A percentile compares a stretch with the other conserved stretches of the same genome.
These are phyloP conservation scores for Fusarium cyanostomum DNA, from an alignment of 2,329 filamentous ascomycete species.

Conservation along the genomic window DNA sequence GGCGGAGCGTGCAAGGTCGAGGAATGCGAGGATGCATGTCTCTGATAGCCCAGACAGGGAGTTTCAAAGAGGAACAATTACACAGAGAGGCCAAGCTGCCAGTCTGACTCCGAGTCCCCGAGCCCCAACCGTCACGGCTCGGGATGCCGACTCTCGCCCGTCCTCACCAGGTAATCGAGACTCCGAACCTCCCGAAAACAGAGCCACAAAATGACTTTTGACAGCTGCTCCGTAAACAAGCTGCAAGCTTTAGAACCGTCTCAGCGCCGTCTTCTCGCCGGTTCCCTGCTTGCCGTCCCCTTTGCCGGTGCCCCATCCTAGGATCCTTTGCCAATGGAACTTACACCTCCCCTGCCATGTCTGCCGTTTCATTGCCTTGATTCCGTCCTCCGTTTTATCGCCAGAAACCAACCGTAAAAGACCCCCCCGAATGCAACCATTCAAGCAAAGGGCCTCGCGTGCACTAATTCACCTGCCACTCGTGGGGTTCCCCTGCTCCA, in stretches of 20 bases:
- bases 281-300: neutral
- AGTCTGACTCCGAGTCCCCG: constrained; percentile 24
- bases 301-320: neutral
- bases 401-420: too few relatives aligned
- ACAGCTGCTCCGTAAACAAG: neutral
- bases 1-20: too few relatives aligned
- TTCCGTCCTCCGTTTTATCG: too few relatives aligned
- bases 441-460: too few relatives aligned
- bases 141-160: neutral
- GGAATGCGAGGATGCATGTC: too few relatives aligned
- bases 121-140: neutral
- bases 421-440: too few relatives aligned
- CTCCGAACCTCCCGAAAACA: constrained; percentile 7
- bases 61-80: too few relatives aligned
- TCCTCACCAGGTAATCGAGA: constrained; percentile 13
- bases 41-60: too few relatives aligned
- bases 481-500: neutral
- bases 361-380: neutral
- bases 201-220: neutral
- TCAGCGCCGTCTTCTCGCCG: neutral
- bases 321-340: neutral
- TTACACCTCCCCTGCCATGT: neutral
- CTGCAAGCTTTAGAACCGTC: constrained; percentile 5
- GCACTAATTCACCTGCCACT: neutral
- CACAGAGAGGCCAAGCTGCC: neutral